A percentile compares a stretch with the other conserved stretches of the same genome.
phyloP scores from a whole-genome alignment of 176 grass and related monocot species.

The Zea luxurians region DNA sequence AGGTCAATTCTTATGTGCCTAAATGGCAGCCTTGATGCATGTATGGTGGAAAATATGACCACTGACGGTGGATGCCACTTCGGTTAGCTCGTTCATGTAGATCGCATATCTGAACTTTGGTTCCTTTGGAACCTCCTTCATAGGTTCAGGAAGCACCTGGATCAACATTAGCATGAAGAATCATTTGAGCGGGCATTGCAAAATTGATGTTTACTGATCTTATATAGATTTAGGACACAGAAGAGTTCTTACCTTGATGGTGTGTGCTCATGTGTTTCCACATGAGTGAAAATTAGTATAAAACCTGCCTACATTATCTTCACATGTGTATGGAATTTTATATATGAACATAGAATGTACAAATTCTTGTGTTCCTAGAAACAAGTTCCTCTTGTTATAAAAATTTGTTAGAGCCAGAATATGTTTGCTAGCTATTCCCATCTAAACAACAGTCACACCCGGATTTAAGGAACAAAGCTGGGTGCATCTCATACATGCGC shows the following conservation, averaged over 20 bases:
- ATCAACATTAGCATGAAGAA: constrained; percentile 5
- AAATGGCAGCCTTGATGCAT: constrained; percentile 62
- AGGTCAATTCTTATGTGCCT: constrained; percentile 74
- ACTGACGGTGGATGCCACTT: constrained; percentile 74
- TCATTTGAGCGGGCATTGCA: constrained; percentile 24
- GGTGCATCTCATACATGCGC: too few species aligned
- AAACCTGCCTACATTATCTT: too few species aligned
- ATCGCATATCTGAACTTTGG: constrained; percentile 69
- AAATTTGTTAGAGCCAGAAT: too few species aligned
- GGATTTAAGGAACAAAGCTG: too few species aligned
- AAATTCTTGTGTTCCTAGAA: too few species aligned
- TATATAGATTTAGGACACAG: not conserved
- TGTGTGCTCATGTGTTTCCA: too few species aligned
- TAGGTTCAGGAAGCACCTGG: constrained; percentile 36
- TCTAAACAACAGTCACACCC: too few species aligned
- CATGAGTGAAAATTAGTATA: too few species aligned
- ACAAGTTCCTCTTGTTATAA: too few species aligned
- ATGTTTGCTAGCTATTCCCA: too few species aligned
- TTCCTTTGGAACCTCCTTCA: constrained; percentile 43
- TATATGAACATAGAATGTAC: too few species aligned
- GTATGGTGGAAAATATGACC: constrained; percentile 80
- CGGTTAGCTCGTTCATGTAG: constrained; percentile 58
- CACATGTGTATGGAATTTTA: too few species aligned
- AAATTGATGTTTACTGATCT: not conserved
- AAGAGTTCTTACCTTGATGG: constrained; percentile 15